Evolutionary conservation across 139 green algal genomes (phyloP), one percentile per base, ranked within the genome.

Genomic region (Trebouxia sp.): DNA sequence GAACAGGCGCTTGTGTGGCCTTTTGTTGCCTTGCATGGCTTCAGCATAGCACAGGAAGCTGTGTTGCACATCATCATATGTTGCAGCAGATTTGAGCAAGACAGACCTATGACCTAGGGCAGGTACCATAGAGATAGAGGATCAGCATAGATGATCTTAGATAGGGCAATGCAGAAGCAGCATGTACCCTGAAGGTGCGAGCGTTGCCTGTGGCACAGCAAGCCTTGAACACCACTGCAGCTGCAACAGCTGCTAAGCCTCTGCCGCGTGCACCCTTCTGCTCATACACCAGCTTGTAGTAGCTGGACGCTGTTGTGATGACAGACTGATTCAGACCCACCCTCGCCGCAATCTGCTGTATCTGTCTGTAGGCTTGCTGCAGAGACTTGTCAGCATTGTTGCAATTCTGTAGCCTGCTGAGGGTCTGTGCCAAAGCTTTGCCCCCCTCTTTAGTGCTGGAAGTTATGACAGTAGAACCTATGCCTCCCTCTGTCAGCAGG

Each of bases 71-170:
- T n/a, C n/a, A n/a, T n/a, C n/a, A n/a, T n/a, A n/a, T n/a, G n/a
- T n/a, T n/a, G n/a, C n/a, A n/a, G n/a, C n/a, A n/a, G n/a, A n/a
- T n/a, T n/a, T n/a, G n/a, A n/a, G n/a, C n/a, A n/a, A n/a, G n/a
- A 20, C 1, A 42, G 17, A 50, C 26, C 20, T 30, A 7, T 75
- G 10, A 50, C 17, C 3, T 50, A 50, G 82, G 53, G 83, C 84
- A 75, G 97, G 94, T 84, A 98, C 95, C 78, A 97, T 97, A 85
- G 98, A 98, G 0, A 93, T 97, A n/a, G n/a, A n/a, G n/a, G n/a
- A n/a, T n/a, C n/a, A n/a, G n/a, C n/a, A n/a, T n/a, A n/a, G n/a
- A n/a, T n/a, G n/a, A n/a, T n/a, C n/a, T n/a, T n/a, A n/a, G n/a
- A n/a, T n/a, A n/a, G n/a, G n/a, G n/a, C n/a, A n/a, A n/a, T n/a